phyloP scores from a whole-genome alignment of 306 rosid genomes.

The Rosa rugosa region DNA sequence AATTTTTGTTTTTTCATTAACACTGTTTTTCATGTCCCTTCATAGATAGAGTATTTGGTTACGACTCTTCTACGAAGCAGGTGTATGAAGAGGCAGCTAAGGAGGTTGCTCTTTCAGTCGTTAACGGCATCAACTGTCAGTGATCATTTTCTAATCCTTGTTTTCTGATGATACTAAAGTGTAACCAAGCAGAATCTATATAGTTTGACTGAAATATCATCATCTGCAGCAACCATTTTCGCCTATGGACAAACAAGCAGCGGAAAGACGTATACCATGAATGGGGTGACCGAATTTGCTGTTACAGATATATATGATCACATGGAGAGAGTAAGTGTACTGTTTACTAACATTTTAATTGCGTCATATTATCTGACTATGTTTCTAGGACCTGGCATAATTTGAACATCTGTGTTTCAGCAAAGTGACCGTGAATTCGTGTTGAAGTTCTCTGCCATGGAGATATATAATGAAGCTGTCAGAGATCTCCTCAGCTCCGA shows the following conservation, averaged over 20 bases:
- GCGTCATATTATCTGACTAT: background rate
- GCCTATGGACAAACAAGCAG: conserved; percentile 98
- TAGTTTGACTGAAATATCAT: conserved; percentile 11
- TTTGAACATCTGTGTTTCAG: conserved; percentile 39
- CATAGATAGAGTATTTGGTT: conserved; percentile 77
- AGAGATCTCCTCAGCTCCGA: conserved; percentile 68
- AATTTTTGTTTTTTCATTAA: background rate
- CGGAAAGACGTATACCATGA: conserved; percentile 95
- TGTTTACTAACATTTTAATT: background rate
- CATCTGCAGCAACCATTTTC: conserved; percentile 67
- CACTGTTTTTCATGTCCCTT: background rate
- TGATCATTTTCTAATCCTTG: conserved; percentile 16
- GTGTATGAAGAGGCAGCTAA: conserved; percentile 79
- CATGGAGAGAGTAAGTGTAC: conserved; percentile 54
- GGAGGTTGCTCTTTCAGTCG: conserved; percentile 82
- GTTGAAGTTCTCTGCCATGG: conserved; percentile 87
- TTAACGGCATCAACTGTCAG: conserved; percentile 89
- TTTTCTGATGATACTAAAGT: conserved; percentile 14
- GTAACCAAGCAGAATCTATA: background rate
- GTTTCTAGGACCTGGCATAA: conserved; percentile 5
- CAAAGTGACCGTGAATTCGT: conserved; percentile 65
- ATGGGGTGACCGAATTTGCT: conserved; percentile 72
- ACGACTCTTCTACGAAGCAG: conserved; percentile 50
- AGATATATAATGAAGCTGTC: conserved; percentile 89
- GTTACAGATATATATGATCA: conserved; percentile 63